Conservation (phyloP, 2,329 filamentous ascomycete genomes). For the Colletotrichum sp. region DNA sequence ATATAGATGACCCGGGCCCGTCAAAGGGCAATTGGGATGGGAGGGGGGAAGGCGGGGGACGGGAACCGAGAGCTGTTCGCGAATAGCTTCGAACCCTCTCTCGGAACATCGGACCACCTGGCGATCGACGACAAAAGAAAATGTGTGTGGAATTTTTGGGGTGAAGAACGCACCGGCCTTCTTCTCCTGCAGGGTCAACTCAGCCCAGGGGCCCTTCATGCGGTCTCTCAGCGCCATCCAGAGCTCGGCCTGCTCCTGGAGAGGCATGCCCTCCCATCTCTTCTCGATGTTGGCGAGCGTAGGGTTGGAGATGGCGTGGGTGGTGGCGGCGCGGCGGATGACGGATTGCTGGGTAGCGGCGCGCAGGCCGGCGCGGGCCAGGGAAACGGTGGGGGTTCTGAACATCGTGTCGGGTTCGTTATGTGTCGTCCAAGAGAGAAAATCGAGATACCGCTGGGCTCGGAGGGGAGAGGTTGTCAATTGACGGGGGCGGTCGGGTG, state of each 20-base stretch:
- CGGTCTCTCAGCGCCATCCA: slow-evolving; percentile 99
- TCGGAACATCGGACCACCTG: slow-evolving; percentile 2
- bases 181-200: slow-evolving; percentile 96
- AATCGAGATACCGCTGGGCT: slow-evolving; percentile 24
- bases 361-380: slow-evolving; percentile 55
- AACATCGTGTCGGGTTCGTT: slow-evolving; percentile 47
- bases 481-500: slow-evolving; percentile 27
- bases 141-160: neutral
- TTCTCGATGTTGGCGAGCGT: slow-evolving; percentile 98
- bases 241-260: slow-evolving; percentile 98
- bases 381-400: slow-evolving; percentile 57
- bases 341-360: slow-evolving; percentile 41
- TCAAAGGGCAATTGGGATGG: neutral
- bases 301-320: slow-evolving; percentile 96
- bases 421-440: slow-evolving; percentile 13
- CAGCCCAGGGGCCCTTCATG: slow-evolving; percentile 98
- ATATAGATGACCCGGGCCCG: neutral
- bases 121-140: neutral
- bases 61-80: neutral
- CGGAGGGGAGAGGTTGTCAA: slow-evolving; percentile 25
- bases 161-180: slow-evolving; percentile 83
- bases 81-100: neutral
- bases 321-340: slow-evolving; percentile 63
- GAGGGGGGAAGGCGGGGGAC: neutral
- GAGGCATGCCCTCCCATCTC: slow-evolving; percentile 97